A percentile compares a stretch with the other conserved stretches of the same genome.
phyloP scores from a whole-genome alignment of 139 green algal species.

The Closterium sp. region DNA sequence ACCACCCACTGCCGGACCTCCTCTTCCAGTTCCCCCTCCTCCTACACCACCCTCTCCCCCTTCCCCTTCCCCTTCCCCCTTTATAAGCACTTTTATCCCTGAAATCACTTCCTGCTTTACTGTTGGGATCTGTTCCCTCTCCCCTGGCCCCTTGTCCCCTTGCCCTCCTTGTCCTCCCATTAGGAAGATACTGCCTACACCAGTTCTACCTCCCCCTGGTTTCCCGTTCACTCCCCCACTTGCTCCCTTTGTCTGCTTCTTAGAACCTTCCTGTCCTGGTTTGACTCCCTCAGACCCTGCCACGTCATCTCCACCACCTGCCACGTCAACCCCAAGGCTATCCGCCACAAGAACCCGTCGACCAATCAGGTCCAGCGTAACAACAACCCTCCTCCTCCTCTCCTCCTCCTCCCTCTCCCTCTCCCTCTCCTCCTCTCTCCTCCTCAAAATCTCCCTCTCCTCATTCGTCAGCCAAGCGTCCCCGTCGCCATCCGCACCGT shows the following conservation, averaged over 20 bases:
- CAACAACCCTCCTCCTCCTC: slow-evolving; percentile 57
- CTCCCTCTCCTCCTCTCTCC: slow-evolving; percentile 51
- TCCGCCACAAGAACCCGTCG: slow-evolving; percentile 57
- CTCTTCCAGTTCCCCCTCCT: too few relatives aligned
- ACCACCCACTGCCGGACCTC: neutral
- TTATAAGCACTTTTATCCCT: neutral
- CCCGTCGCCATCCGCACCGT: slow-evolving; percentile 71
- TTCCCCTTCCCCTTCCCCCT: neutral
- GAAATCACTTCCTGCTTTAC: neutral
- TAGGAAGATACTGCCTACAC: neutral
- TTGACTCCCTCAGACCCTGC: neutral
- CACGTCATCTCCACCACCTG: neutral
- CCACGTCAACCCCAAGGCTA: neutral
- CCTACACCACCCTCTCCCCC: too few relatives aligned
- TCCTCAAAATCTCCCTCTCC: slow-evolving; percentile 69
- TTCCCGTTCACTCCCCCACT: neutral
- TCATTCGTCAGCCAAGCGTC: slow-evolving; percentile 81
- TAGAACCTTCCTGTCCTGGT: neutral
- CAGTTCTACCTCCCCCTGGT: neutral
- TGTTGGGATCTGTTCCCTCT: neutral
- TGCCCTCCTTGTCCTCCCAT: neutral
- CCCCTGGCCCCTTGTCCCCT: neutral
- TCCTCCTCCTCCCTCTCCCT: slow-evolving; percentile 70
- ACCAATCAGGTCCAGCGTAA: slow-evolving; percentile 85
- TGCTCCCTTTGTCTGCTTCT: neutral